Evolutionary conservation across 163 green algal genomes (phyloP).

Genomic region (Volvox carteri): DNA sequence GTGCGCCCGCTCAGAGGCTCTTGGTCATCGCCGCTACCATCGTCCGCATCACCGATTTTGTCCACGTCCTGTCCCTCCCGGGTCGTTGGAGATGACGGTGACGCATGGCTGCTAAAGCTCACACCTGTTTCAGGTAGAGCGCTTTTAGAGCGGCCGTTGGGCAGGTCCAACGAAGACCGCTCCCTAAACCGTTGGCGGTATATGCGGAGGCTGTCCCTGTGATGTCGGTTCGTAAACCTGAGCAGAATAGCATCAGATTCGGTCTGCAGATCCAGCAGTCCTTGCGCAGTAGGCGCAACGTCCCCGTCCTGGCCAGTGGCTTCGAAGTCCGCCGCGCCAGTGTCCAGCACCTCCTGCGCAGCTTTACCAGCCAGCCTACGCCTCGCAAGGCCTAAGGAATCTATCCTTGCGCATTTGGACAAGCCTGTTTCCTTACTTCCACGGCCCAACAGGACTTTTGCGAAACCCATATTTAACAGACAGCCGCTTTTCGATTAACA

Average conservation of each 20-base stretch:
- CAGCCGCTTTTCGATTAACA: too few species aligned
- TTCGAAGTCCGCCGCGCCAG: background rate
- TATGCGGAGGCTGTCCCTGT: constrained; percentile 33
- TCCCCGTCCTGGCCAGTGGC: background rate
- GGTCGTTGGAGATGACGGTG: background rate
- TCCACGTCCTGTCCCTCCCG: background rate
- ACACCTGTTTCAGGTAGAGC: background rate
- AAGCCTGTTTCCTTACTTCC: constrained; percentile 17
- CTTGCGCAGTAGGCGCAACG: background rate
- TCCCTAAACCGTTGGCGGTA: constrained; percentile 9
- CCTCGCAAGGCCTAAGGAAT: constrained; percentile 17
- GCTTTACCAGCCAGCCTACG: constrained; percentile 2
- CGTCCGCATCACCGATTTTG: background rate
- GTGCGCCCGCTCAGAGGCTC: background rate
- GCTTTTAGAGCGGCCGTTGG: background rate
- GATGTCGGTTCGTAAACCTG: background rate
- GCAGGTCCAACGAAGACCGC: constrained; percentile 10
- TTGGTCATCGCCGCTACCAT: background rate
- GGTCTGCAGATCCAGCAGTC: background rate
- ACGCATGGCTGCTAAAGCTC: background rate
- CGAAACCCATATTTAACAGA: constrained; percentile 19
- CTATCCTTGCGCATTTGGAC: background rate
- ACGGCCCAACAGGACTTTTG: constrained; percentile 14
- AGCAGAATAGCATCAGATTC: background rate
- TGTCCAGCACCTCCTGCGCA: background rate